Percentiles rank a stretch among this genome's conserved stretches.
phyloP scores from a whole-genome alignment of 2,329 filamentous ascomycete genomes.

The Diaporthe sp. region DNA sequence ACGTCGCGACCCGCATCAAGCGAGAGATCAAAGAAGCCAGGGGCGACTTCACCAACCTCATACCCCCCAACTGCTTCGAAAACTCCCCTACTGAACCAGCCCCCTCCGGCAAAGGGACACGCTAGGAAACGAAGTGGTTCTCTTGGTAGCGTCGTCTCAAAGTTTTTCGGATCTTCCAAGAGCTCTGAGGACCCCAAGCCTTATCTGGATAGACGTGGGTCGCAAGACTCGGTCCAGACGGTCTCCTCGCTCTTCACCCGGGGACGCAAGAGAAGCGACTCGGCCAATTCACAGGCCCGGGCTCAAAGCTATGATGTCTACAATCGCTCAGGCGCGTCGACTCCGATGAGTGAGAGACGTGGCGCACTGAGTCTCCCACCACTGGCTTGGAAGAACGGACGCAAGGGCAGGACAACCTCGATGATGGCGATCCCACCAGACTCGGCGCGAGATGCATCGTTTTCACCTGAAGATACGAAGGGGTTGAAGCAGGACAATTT shows the following conservation, averaged over 20 bases:
- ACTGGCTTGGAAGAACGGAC: conserved; percentile 31
- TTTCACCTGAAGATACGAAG: conserved; percentile 6
- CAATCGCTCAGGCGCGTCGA: conserved; percentile 6
- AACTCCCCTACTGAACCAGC: conserved; percentile 30
- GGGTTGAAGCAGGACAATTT: conserved; percentile 27
- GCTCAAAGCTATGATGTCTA: conserved; percentile 32
- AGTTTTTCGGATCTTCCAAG: conserved; percentile 33
- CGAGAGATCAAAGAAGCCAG: conserved; percentile 28
- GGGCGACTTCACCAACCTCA: conserved; percentile 26
- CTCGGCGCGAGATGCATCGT: conserved; percentile 29
- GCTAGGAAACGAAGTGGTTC: conserved; percentile 30
- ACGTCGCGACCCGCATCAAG: conserved; percentile 9
- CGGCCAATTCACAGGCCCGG: conserved; percentile 8
- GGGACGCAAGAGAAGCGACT: conserved; percentile 23
- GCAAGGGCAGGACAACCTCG: conserved; percentile 28
- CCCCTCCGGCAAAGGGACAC: conserved; percentile 22
- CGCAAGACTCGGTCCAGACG: conserved; percentile 27
- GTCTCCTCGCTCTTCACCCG: conserved; percentile 21
- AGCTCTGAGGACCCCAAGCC: conserved; percentile 6
- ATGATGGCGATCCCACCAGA: conserved; percentile 35
- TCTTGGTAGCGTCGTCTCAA: conserved; percentile 25
- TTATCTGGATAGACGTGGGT: conserved; percentile 26
- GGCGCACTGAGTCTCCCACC: conserved; percentile 28
- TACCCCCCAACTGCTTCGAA: conserved; percentile 35
- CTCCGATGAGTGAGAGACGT: conserved; percentile 27